These are phyloP conservation scores for Trebouxia sp. DNA, from an alignment of 139 green algal genomes.

Conservation along the genomic window DNA sequence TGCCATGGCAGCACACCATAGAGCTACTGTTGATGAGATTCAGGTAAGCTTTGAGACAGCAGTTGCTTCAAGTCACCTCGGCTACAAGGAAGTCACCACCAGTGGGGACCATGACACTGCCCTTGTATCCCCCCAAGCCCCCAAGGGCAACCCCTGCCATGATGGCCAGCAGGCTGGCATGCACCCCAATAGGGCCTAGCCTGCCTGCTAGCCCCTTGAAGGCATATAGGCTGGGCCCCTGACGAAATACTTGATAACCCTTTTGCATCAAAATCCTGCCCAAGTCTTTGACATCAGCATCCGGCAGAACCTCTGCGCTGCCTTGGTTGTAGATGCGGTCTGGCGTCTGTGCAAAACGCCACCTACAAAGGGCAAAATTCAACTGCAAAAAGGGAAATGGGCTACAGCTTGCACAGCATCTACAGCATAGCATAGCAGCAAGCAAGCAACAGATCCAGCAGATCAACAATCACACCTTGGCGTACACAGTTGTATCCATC, in stretches of 20 bases:
- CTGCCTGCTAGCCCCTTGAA: constrained; percentile 96
- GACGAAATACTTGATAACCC: constrained; percentile 92
- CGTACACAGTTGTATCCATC: no score
- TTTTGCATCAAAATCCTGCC: constrained; percentile 53
- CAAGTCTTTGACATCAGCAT: constrained; percentile 71
- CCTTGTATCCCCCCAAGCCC: constrained; percentile 78
- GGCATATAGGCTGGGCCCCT: constrained; percentile 83
- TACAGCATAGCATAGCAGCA: no score
- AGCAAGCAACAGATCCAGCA: no score
- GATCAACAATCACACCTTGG: no score
- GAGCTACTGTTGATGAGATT: no score
- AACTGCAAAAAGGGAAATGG: background rate
- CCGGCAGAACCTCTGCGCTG: constrained; percentile 61
- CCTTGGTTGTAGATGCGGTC: constrained; percentile 25
- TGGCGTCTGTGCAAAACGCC: constrained; percentile 40
- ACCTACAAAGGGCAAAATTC: constrained; percentile 30
- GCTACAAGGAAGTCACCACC: constrained; percentile 49
- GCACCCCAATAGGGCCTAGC: constrained; percentile 95
- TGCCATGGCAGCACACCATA: no score
- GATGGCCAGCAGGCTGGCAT: constrained; percentile 86
- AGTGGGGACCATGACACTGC: constrained; percentile 76
- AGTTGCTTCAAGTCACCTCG: constrained; percentile 13
- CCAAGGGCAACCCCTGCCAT: constrained; percentile 78
- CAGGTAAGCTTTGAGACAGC: no score
- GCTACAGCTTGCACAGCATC: no score